Conservation (phyloP, 2,329 filamentous ascomycete genomes). For the Fusarium phyllophilum region DNA sequence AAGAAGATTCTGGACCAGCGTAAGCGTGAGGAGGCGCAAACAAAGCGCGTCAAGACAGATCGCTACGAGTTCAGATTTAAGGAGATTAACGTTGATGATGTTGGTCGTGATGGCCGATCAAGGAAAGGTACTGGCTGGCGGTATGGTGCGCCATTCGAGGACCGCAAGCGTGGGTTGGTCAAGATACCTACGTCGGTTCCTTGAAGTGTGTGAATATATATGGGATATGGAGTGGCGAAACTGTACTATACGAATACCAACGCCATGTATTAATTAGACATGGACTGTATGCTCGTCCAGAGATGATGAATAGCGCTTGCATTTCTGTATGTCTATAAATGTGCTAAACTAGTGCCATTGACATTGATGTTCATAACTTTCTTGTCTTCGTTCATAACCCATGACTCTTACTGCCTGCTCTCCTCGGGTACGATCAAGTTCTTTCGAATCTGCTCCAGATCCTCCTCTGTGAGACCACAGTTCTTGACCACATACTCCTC, state of each 20-base stretch:
- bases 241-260: conserved; percentile 44
- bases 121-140: conserved; percentile 66
- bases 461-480: conserved; percentile 66
- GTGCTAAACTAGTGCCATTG: background rate
- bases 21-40: conserved; percentile 53
- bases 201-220: conserved; percentile 47
- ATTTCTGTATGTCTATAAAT: background rate
- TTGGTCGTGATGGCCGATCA: conserved; percentile 64
- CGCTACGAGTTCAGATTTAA: conserved; percentile 73
- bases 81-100: conserved; percentile 66
- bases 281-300: conserved; percentile 15
- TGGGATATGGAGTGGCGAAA: conserved; percentile 29
- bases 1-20: conserved; percentile 46
- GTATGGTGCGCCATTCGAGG: conserved; percentile 71
- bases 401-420: background rate
- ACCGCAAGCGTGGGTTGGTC: conserved; percentile 70
- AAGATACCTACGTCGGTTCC: conserved; percentile 75
- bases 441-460: conserved; percentile 62
- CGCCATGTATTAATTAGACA: conserved; percentile 37
- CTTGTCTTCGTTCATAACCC: background rate
- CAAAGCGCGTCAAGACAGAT: conserved; percentile 58
- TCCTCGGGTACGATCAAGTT: conserved; percentile 58
- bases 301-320: conserved; percentile 19
- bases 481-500: conserved; percentile 70
- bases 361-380: background rate